A percentile compares a stretch with the other conserved stretches of the same genome.
Evolutionary conservation across 179 eudicot species (phyloP).

Genomic region (Sideroxylon spinosum): DNA sequence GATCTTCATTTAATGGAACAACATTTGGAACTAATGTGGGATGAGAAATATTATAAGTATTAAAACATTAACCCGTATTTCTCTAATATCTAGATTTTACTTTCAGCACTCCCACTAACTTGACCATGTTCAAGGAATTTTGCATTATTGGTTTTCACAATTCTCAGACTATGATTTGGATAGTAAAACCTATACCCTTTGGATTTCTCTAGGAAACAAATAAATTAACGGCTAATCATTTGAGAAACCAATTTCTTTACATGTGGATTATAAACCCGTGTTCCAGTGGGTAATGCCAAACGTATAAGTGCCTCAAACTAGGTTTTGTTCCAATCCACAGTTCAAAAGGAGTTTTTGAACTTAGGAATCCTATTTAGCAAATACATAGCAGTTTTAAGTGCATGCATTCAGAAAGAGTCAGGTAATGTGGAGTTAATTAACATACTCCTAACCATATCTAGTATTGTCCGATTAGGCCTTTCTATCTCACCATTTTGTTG

Average conservation of each 20-base stretch:
- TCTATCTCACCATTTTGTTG: too few species aligned
- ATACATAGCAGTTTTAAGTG: background rate
- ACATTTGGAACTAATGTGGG: too few species aligned
- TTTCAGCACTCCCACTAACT: background rate
- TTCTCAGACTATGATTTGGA: background rate
- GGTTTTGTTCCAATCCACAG: too few species aligned
- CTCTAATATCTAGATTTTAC: background rate
- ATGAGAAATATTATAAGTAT: background rate
- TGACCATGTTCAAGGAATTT: background rate
- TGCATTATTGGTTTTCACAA: background rate
- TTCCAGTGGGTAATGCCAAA: background rate
- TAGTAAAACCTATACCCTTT: background rate
- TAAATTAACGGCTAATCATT: background rate
- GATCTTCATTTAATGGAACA: too few species aligned
- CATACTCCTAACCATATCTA: background rate
- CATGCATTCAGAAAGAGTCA: background rate
- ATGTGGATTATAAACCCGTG: background rate
- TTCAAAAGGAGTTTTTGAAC: too few species aligned
- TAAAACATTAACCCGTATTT: background rate
- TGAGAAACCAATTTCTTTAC: background rate
- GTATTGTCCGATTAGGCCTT: background rate
- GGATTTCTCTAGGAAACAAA: background rate
- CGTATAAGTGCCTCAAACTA: background rate
- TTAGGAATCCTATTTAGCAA: too few species aligned
- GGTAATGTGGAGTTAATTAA: background rate